Conservation (phyloP, 306 rosid species). For the Dryas octopetala region DNA sequence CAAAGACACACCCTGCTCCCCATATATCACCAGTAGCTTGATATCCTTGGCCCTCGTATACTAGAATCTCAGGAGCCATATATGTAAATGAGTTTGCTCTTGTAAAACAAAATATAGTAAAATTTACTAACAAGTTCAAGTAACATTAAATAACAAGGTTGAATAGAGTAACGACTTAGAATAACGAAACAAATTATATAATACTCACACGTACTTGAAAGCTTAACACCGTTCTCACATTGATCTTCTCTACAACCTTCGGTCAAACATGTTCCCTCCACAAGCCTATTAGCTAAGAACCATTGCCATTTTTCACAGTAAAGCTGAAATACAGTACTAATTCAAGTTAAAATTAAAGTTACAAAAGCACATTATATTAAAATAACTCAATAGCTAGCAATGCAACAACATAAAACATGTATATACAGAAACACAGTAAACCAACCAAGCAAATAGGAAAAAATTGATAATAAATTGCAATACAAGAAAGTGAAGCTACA, state of each 20-base stretch:
- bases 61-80: too few relatives aligned
- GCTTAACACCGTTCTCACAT: conserved; percentile 93
- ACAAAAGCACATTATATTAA: not conserved
- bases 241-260: conserved; percentile 89
- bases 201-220: conserved; percentile 22
- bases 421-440: not conserved
- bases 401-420: not conserved
- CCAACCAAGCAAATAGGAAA: not conserved
- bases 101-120: too few relatives aligned
- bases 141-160: too few relatives aligned
- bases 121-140: too few relatives aligned
- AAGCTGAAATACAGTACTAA: conserved; percentile 56
- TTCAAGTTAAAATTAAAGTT: conserved; percentile 9
- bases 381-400: not conserved
- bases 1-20: too few relatives aligned
- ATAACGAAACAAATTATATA: too few relatives aligned
- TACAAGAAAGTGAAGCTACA: conserved; percentile 34
- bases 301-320: conserved; percentile 76
- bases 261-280: conserved; percentile 87
- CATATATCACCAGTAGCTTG: too few relatives aligned
- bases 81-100: too few relatives aligned
- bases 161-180: too few relatives aligned
- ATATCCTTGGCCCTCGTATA: too few relatives aligned
- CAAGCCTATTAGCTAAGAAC: conserved; percentile 89
- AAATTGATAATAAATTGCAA: not conserved